Evolutionary conservation across 2,329 filamentous ascomycete species (phyloP).

Genomic region (Polychaeton citri): DNA sequence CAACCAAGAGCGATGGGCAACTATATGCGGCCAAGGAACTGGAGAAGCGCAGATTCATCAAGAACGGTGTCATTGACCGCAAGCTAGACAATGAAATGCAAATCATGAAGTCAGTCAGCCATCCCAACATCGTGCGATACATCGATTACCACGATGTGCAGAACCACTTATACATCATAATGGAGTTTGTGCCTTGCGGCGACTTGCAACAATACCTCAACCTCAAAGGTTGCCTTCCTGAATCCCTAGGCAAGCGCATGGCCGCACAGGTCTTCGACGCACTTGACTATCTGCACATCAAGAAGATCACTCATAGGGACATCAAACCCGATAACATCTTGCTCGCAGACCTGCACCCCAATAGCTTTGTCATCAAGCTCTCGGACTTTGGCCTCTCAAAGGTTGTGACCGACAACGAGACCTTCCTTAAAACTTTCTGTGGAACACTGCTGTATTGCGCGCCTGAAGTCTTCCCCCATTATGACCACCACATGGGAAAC

Average conservation of each 20-base stretch:
- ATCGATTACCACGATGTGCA: constrained; percentile 77
- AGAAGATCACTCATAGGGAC: constrained; percentile 92
- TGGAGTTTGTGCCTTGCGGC: constrained; percentile 78
- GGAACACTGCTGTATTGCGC: constrained; percentile 93
- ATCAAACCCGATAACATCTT: constrained; percentile 98
- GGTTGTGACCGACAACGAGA: constrained; percentile 70
- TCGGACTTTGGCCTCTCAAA: constrained; percentile 97
- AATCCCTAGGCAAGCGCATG: constrained; percentile 57
- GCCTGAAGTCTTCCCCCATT: constrained; percentile 86
- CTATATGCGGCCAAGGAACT: constrained; percentile 89
- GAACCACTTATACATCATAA: constrained; percentile 81
- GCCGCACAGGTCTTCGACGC: constrained; percentile 67
- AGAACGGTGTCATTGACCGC: constrained; percentile 76
- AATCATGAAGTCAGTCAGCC: constrained; percentile 77
- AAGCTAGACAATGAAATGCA: constrained; percentile 95
- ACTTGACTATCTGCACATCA: constrained; percentile 70
- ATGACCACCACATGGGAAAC: constrained; percentile 49
- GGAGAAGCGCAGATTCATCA: constrained; percentile 85
- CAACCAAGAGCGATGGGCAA: constrained; percentile 68
- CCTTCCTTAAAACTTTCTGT: constrained; percentile 91
- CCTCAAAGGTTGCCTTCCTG: constrained; percentile 48
- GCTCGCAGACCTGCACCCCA: constrained; percentile 55
- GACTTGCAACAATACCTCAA: constrained; percentile 66
- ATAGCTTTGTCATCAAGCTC: constrained; percentile 62
- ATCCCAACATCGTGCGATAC: constrained; percentile 85